phyloP scores from a whole-genome alignment of 768 basidiomycete genomes.

The Hydnum rufescens region DNA sequence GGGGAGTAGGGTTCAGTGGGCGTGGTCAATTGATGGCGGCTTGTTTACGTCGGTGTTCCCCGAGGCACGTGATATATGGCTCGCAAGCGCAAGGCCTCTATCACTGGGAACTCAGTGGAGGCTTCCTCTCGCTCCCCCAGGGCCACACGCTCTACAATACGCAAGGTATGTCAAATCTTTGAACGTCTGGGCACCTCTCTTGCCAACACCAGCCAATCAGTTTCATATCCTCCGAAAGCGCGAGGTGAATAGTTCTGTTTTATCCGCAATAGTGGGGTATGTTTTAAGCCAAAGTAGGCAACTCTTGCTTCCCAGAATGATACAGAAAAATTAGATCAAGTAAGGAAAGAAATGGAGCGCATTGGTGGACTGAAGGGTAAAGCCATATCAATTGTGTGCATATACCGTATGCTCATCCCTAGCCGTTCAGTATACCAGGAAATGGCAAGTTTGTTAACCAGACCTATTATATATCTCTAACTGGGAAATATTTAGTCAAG shows the following conservation, averaged over 20 bases:
- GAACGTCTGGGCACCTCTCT: background rate
- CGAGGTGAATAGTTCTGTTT: background rate
- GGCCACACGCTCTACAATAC: background rate
- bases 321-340: background rate
- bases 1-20: no score
- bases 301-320: background rate
- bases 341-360: background rate
- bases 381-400: background rate
- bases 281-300: background rate
- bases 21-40: no score
- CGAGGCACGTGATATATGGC: no score
- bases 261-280: background rate
- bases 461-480: background rate
- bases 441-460: background rate
- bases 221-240: slow-evolving; percentile 1
- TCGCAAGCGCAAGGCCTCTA: background rate
- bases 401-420: background rate
- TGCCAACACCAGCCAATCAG: background rate
- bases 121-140: background rate
- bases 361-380: background rate
- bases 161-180: background rate
- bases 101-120: background rate
- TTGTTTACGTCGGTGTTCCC: no score
- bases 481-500: slow-evolving; percentile 24
- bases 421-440: background rate